These are phyloP conservation scores for Isabelozyma heimii DNA, from an alignment of 805 yeast species.

Conservation along the genomic window DNA sequence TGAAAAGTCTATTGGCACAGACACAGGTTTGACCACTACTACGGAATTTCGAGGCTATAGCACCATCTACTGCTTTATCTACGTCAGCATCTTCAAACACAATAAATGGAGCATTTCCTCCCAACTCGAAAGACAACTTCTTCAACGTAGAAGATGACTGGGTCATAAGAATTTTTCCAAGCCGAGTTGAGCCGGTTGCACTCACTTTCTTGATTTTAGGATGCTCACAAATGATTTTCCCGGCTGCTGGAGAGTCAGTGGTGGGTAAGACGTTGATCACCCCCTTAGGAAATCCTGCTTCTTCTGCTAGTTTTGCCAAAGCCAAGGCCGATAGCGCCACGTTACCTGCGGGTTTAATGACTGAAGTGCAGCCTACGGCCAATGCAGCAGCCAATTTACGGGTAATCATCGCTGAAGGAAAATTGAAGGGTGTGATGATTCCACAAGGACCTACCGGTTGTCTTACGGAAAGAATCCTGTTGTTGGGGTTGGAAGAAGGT, in stretches of 20 bases:
- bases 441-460: constrained; percentile 86
- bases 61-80: constrained; percentile 52
- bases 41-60: constrained; percentile 56
- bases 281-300: constrained; percentile 74
- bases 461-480: constrained; percentile 55
- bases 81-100: constrained; percentile 61
- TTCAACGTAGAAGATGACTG: constrained; percentile 58
- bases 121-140: constrained; percentile 60
- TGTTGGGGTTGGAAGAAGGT: constrained; percentile 47
- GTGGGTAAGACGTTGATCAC: constrained; percentile 64
- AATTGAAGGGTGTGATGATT: constrained; percentile 81
- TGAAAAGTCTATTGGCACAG: constrained; percentile 59
- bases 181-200: constrained; percentile 64
- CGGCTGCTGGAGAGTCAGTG: constrained; percentile 44
- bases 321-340: constrained; percentile 77
- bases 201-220: constrained; percentile 51
- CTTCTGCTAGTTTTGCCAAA: constrained; percentile 53
- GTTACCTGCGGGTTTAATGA: constrained; percentile 73
- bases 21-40: constrained; percentile 67
- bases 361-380: constrained; percentile 78
- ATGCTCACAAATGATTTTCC: constrained; percentile 49
- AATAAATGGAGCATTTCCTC: constrained; percentile 67
- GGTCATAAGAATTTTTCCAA: constrained; percentile 58
- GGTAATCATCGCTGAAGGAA: constrained; percentile 77
- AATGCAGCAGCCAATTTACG: constrained; percentile 73